Percentiles rank a stretch among this genome's conserved stretches.
These are phyloP conservation scores for Gastrodia elata DNA, from an alignment of 106 monocot species.

Conservation along the genomic window DNA sequence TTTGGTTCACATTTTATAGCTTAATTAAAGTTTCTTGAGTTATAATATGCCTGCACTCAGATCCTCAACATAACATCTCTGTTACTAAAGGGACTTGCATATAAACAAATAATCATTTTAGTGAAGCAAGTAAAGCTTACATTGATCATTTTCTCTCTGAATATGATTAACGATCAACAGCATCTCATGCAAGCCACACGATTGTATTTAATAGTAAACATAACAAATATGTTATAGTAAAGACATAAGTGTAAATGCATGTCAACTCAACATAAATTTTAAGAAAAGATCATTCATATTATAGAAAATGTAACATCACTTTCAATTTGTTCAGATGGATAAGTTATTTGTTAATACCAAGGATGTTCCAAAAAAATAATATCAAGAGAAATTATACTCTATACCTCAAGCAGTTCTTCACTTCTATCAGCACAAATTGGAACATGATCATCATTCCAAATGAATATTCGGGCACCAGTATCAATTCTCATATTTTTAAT, in stretches of 20 bases:
- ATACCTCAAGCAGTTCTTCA: slow-evolving; percentile 65
- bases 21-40: not conserved
- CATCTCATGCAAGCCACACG: not conserved
- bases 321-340: not conserved
- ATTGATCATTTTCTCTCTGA: not conserved
- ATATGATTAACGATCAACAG: not conserved
- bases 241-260: not conserved
- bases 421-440: slow-evolving; percentile 20
- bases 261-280: not conserved
- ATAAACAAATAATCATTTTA: not conserved
- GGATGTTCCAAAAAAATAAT: not conserved
- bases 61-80: not conserved
- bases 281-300: not conserved
- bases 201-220: not conserved
- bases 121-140: not conserved
- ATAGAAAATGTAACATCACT: not conserved
- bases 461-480: slow-evolving; percentile 17
- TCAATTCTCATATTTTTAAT: slow-evolving; percentile 24
- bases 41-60: no score
- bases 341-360: not conserved
- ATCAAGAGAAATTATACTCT: not conserved
- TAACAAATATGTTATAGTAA: not conserved
- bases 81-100: not conserved
- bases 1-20: not conserved
- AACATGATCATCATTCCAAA: slow-evolving; percentile 21